A percentile compares a stretch with the other conserved stretches of the same genome.
Evolutionary conservation across 2,329 filamentous ascomycete genomes (phyloP).

Genomic region (Colletotrichum horii): DNA sequence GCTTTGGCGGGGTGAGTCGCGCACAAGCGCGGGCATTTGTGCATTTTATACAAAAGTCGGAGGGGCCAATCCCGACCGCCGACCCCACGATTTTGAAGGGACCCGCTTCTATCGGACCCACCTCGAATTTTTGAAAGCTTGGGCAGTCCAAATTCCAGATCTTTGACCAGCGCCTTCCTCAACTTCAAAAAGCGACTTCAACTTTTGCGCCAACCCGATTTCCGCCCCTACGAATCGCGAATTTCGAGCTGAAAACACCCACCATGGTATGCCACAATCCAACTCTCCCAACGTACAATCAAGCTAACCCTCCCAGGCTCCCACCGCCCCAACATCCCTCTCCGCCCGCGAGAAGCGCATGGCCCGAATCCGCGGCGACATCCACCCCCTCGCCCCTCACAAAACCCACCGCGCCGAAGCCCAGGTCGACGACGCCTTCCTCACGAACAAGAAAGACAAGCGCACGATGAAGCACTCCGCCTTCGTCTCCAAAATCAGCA

Average conservation of each 20-base stretch:
- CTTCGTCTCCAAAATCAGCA: conserved; percentile 74
- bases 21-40: not conserved
- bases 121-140: conserved; percentile 18
- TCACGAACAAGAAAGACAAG: conserved; percentile 82
- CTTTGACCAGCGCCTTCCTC: not conserved
- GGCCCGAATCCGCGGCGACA: conserved; percentile 52
- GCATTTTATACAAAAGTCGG: not conserved
- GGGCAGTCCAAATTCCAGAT: not conserved
- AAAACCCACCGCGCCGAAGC: conserved; percentile 58
- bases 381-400: conserved; percentile 55
- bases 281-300: not conserved
- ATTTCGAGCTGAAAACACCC: not conserved
- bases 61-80: conserved; percentile 5
- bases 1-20: not conserved
- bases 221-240: accelerated
- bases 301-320: conserved; percentile 20
- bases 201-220: not conserved
- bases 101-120: not conserved
- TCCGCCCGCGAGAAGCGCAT: conserved; percentile 62
- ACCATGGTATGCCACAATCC: not conserved
- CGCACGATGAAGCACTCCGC: conserved; percentile 79
- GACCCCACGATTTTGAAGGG: not conserved
- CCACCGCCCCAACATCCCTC: conserved; percentile 53
- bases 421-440: conserved; percentile 62
- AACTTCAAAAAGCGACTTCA: not conserved